Base-by-base conservation (phyloP, 1,139 yeast genomes). In the Yamadazyma spencermartinsiae region DNA sequence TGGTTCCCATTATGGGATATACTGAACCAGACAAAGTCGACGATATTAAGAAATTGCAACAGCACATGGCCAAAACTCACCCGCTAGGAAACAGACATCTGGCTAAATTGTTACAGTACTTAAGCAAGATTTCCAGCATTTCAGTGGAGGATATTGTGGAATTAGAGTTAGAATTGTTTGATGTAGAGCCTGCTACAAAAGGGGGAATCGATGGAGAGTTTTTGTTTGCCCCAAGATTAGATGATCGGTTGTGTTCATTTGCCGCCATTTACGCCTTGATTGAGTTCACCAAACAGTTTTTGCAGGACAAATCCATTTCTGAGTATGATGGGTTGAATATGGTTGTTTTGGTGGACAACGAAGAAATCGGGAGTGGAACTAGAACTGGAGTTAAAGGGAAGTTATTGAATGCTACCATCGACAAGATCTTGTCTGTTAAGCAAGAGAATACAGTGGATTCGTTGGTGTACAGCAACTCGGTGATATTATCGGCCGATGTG, bases 161-260 rank as follows among this genome's bases (percentile, higher is more conserved):
- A 45, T 53, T 82, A 53, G 88, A 82, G 46, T 62, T 81, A 47
- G 86, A 82, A 47, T 55, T 82, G 39, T 80, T 70, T 46, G 87
- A 81, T 51, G 76, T 77, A n/a, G 86, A 81, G 54, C 70, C 68
- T 52, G 86, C 85, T 37, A 58, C 73, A 12, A 56, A 74, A 41
- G 86, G 86, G 39, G 87, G 88, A 2, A 58, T 81, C 43, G 68
- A 72, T 38, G 67, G 72, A 41, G 87, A 82, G 44, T 81, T 81
- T 54, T 58, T 82, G 32, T 79, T 70, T 54, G 82, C 83, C 17
- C 86, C 87, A 31, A 66, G 87, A 51, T 60, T 81, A 32, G 88
- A 82, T 52, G 88, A 82, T 59, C 65, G 86, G 54, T 61, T 81
- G 41, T 80, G 86, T 57, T 75, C 83, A 2, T 82, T 68, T 59